These are phyloP conservation scores for Plectranthus barbatus DNA, from an alignment of 257 asterid species.

Conservation along the genomic window DNA sequence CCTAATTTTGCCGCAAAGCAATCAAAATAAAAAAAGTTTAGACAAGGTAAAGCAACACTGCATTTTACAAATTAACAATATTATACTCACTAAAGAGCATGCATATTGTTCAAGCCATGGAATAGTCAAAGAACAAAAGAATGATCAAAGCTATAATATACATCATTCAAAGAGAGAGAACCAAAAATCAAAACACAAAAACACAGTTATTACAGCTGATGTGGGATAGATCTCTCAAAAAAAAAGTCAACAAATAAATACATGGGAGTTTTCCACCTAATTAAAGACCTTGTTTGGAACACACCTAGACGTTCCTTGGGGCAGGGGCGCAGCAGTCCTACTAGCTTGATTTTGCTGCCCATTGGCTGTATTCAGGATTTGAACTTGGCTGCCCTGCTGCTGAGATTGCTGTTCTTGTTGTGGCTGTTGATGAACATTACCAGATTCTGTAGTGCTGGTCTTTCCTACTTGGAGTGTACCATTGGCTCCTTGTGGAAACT, in stretches of 20 bases:
- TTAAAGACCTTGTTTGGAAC: constrained; percentile 83
- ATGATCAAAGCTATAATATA: constrained; percentile 26
- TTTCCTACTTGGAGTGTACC: constrained; percentile 41
- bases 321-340: constrained; percentile 65
- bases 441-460: constrained; percentile 32
- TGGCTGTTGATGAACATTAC: constrained; percentile 40
- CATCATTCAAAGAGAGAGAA: constrained; percentile 27
- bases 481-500: constrained; percentile 41
- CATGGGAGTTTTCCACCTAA: constrained; percentile 56
- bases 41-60: constrained; percentile 10
- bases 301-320: constrained; percentile 99
- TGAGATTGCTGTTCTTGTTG: constrained; percentile 53
- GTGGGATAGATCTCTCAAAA: constrained; percentile 22
- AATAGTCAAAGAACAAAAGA: constrained; percentile 11
- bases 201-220: constrained; percentile 60
- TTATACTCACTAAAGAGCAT: constrained; percentile 3
- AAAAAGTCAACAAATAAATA: constrained; percentile 43
- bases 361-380: constrained; percentile 41
- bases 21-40: background rate
- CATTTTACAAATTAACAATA: constrained; percentile 8
- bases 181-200: constrained; percentile 24
- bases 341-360: constrained; percentile 64
- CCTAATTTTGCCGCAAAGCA: constrained; percentile 1
- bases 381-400: constrained; percentile 45
- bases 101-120: constrained; percentile 10